phyloP scores from a whole-genome alignment of 139 green algal genomes.

The Picochlorum sp. region DNA sequence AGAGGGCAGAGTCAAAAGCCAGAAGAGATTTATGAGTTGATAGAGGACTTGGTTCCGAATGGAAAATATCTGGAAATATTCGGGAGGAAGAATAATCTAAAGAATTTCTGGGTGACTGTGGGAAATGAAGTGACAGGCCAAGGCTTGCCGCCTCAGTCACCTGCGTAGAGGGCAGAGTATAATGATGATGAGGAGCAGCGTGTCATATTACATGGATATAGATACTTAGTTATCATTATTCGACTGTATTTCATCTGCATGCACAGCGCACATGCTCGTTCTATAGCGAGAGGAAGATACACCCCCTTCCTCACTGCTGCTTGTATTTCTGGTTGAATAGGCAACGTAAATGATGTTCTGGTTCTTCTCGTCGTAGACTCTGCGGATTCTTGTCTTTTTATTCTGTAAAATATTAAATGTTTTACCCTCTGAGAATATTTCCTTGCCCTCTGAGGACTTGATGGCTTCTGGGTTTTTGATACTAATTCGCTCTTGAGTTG shows the following conservation, averaged over 20 bases:
- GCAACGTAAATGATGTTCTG: conserved; percentile 60
- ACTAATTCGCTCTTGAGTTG: conserved; percentile 31
- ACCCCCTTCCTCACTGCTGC: conserved; percentile 17
- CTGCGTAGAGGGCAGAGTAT: not conserved
- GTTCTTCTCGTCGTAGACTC: conserved; percentile 59
- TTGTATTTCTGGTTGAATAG: conserved; percentile 59
- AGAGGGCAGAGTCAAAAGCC: conserved; percentile 93
- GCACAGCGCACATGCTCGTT: conserved; percentile 49
- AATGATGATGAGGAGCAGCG: not conserved
- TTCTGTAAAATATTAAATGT: conserved; percentile 66
- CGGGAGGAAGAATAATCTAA: conserved; percentile 89
- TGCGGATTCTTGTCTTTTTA: conserved; percentile 64
- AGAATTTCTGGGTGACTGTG: conserved; percentile 83
- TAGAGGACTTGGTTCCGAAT: conserved; percentile 81
- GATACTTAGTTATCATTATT: not conserved
- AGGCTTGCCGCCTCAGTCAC: conserved; percentile 9
- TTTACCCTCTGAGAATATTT: conserved; percentile 72
- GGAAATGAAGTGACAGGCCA: conserved; percentile 88
- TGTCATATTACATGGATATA: too few species aligned
- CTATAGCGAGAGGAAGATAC: conserved; percentile 31
- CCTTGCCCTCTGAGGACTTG: conserved; percentile 26
- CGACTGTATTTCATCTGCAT: conserved; percentile 11
- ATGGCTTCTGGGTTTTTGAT: conserved; percentile 18
- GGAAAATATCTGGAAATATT: conserved; percentile 87
- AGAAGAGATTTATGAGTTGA: conserved; percentile 91